These are phyloP conservation scores for Catharanthus roseus DNA, from an alignment of 257 asterid genomes.

Conservation along the genomic window DNA sequence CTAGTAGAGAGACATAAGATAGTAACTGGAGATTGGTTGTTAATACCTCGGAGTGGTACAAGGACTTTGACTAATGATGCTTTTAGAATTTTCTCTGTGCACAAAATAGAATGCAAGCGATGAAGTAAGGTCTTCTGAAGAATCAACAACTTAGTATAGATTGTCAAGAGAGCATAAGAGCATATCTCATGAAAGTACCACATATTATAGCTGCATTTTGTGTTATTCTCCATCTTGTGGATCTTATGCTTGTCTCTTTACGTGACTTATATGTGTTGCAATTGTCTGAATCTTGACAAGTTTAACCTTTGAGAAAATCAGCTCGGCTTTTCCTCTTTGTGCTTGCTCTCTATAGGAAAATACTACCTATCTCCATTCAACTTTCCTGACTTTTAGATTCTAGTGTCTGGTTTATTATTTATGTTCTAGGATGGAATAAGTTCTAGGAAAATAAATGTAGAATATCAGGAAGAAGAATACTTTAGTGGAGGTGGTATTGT, in stretches of 20 bases:
- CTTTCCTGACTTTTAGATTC: too few relatives aligned
- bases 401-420: too few relatives aligned
- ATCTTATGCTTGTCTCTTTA: not conserved
- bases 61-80: not conserved
- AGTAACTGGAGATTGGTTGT: not conserved
- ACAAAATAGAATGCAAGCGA: not conserved
- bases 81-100: not conserved
- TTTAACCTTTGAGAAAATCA: not conserved
- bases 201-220: not conserved
- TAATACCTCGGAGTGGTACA: not conserved
- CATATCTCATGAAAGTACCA: not conserved
- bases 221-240: not conserved
- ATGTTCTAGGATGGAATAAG: too few relatives aligned
- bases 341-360: not conserved
- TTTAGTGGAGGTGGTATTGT: too few relatives aligned
- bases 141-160: not conserved
- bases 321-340: not conserved
- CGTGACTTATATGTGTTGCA: not conserved
- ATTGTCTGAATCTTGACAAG: not conserved
- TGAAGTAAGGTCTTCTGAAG: not conserved
- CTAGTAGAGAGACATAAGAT: not conserved
- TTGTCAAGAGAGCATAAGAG: not conserved
- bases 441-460: too few relatives aligned
- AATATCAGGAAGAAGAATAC: too few relatives aligned
- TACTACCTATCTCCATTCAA: too few relatives aligned